Evolutionary conservation across 2,329 filamentous ascomycete genomes (phyloP).

Genomic region (Seiridium cupressi): DNA sequence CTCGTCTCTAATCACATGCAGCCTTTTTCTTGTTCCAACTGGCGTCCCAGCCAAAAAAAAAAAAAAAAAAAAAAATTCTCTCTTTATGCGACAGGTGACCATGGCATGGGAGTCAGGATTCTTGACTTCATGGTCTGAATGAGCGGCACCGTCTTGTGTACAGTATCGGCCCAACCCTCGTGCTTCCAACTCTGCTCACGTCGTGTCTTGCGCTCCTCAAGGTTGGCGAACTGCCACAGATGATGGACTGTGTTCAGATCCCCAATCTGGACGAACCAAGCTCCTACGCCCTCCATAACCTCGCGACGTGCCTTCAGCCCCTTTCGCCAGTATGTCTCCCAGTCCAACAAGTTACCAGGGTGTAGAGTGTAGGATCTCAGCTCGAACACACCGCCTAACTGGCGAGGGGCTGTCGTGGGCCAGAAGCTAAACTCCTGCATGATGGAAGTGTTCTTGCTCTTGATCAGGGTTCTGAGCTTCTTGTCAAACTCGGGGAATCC

Average conservation of each 20-base stretch:
- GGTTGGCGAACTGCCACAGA: slow-evolving; percentile 96
- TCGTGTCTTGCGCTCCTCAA: slow-evolving; percentile 87
- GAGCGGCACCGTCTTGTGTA: slow-evolving; percentile 96
- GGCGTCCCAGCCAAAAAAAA: not conserved
- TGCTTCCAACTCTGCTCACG: slow-evolving; percentile 94
- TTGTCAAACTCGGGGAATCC: slow-evolving; percentile 81
- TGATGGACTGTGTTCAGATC: slow-evolving; percentile 98
- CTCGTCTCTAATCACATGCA: too few relatives aligned
- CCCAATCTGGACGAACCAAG: slow-evolving; percentile 98
- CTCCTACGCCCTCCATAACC: slow-evolving; percentile 97
- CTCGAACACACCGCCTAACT: slow-evolving; percentile 91
- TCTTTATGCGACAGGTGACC: slow-evolving; percentile 81
- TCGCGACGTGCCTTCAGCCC: slow-evolving; percentile 87
- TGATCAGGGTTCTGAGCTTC: slow-evolving; percentile 83
- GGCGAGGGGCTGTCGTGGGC: slow-evolving; percentile 88
- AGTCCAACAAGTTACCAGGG: slow-evolving; percentile 93
- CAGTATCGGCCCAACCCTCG: slow-evolving; percentile 94
- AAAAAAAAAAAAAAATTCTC: not conserved
- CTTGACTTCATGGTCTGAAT: slow-evolving; percentile 96
- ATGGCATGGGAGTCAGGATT: slow-evolving; percentile 91
- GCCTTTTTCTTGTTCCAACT: too few relatives aligned
- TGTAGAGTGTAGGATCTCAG: slow-evolving; percentile 94
- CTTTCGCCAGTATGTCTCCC: slow-evolving; percentile 97
- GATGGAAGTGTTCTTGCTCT: slow-evolving; percentile 79
- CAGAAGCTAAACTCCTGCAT: slow-evolving; percentile 99